phyloP scores from a whole-genome alignment of 441 rosid genomes.

The Mallotus repandus region DNA sequence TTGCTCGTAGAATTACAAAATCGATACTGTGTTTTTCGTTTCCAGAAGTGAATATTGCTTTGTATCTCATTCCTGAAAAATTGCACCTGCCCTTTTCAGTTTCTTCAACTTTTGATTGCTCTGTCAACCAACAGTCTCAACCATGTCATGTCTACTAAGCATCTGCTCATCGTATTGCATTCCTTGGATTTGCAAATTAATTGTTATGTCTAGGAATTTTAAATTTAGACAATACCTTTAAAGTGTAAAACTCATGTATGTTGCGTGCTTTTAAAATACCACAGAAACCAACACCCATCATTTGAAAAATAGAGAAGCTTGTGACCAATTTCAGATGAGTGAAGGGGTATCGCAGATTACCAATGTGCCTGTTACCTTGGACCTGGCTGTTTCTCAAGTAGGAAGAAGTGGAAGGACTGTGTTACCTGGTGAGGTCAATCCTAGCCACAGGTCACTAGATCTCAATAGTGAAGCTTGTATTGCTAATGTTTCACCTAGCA shows the following conservation, averaged over 20 bases:
- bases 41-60: not conserved
- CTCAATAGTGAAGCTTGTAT: slow-evolving; percentile 38
- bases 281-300: slow-evolving; percentile 34
- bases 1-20: not conserved
- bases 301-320: slow-evolving; percentile 26
- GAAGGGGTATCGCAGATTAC: slow-evolving; percentile 41
- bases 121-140: not conserved
- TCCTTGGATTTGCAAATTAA: not conserved
- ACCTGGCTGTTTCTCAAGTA: slow-evolving; percentile 36
- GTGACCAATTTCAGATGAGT: slow-evolving; percentile 27
- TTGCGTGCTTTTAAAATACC: slow-evolving; percentile 12
- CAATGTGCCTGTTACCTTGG: slow-evolving; percentile 30
- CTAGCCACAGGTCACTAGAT: slow-evolving; percentile 33
- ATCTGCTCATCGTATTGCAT: not conserved
- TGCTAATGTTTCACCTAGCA: slow-evolving; percentile 27
- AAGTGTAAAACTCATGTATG: not conserved
- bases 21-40: not conserved
- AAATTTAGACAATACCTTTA: not conserved
- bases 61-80: not conserved
- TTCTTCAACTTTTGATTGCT: not conserved
- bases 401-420: slow-evolving; percentile 28
- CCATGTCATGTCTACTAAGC: no score
- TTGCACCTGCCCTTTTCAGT: not conserved
- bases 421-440: slow-evolving; percentile 25
- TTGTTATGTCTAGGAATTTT: not conserved